Conservation (phyloP, 2,329 filamentous ascomycete species). For the Mollisiaceae sp. region DNA sequence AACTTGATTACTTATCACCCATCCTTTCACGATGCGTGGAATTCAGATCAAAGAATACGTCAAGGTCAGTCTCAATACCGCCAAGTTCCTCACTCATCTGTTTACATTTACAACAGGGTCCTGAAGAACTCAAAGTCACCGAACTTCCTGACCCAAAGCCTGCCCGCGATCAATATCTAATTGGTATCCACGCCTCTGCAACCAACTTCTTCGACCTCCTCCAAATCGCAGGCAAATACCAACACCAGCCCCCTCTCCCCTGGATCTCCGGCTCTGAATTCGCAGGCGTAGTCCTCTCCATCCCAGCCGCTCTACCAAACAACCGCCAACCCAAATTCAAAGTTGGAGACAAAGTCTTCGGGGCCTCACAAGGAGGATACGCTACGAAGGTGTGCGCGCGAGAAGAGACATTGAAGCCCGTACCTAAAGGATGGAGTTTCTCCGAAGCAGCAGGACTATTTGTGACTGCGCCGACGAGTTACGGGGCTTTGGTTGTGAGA, state of each 20-base stretch:
- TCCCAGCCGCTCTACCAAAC: conserved; percentile 57
- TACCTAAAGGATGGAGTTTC: conserved; percentile 83
- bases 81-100: background rate
- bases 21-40: conserved; percentile 65
- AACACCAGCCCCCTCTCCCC: conserved; percentile 83
- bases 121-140: conserved; percentile 77
- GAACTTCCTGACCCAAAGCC: conserved; percentile 77
- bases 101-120: conserved; percentile 58
- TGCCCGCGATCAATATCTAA: conserved; percentile 76
- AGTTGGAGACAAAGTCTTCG: conserved; percentile 25
- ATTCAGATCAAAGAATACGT: conserved; percentile 78
- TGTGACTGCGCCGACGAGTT: conserved; percentile 89
- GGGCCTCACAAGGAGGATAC: conserved; percentile 63
- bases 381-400: conserved; percentile 73
- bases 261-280: conserved; percentile 91
- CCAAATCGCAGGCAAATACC: conserved; percentile 95
- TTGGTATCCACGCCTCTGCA: conserved; percentile 83
- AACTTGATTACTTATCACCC: background rate
- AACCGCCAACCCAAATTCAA: conserved; percentile 34
- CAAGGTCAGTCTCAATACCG: conserved; percentile 56
- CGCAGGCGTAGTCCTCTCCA: conserved; percentile 74
- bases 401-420: conserved; percentile 71
- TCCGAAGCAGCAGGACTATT: conserved; percentile 87
- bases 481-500: conserved; percentile 79
- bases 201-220: conserved; percentile 98